Percentiles rank a stretch among this genome's conserved stretches.
These are phyloP conservation scores for Prunus salicina DNA, from an alignment of 306 rosid genomes.

Conservation along the genomic window DNA sequence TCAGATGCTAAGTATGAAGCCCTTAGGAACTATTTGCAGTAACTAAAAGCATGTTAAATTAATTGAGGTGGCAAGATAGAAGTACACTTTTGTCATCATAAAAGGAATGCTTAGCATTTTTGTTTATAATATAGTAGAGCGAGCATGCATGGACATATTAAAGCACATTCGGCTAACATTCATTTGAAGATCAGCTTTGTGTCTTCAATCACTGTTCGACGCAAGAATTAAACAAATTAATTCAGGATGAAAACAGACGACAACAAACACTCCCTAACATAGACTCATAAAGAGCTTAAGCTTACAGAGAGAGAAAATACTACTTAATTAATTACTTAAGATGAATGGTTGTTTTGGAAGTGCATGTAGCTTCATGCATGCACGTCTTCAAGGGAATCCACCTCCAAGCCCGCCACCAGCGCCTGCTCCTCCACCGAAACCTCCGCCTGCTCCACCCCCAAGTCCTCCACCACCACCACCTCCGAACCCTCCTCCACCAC, in stretches of 20 bases:
- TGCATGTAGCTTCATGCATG: constrained; percentile 2
- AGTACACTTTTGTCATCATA: too few relatives aligned
- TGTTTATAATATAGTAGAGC: too few relatives aligned
- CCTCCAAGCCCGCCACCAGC: constrained; percentile 47
- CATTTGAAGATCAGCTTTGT: not conserved
- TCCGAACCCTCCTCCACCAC: constrained; percentile 52
- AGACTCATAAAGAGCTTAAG: not conserved
- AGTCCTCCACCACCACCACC: constrained; percentile 30
- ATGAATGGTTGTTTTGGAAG: not conserved
- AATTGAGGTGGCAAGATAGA: too few relatives aligned
- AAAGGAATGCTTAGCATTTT: not conserved
- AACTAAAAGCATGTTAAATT: too few relatives aligned
- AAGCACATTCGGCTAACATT: not conserved
- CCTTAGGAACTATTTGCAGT: too few relatives aligned
- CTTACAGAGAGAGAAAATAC: not conserved
- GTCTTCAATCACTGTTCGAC: not conserved
- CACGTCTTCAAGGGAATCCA: constrained; percentile 48
- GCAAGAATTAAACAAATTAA: not conserved
- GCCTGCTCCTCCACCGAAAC: constrained; percentile 36
- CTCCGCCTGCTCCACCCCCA: constrained; percentile 17
- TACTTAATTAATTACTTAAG: not conserved
- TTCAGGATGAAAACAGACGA: not conserved
- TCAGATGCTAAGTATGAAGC: too few relatives aligned
- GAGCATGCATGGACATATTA: not conserved
- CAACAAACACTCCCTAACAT: not conserved